Evolutionary conservation across 306 rosid species (phyloP).

Genomic region (Rosa chinensis): DNA sequence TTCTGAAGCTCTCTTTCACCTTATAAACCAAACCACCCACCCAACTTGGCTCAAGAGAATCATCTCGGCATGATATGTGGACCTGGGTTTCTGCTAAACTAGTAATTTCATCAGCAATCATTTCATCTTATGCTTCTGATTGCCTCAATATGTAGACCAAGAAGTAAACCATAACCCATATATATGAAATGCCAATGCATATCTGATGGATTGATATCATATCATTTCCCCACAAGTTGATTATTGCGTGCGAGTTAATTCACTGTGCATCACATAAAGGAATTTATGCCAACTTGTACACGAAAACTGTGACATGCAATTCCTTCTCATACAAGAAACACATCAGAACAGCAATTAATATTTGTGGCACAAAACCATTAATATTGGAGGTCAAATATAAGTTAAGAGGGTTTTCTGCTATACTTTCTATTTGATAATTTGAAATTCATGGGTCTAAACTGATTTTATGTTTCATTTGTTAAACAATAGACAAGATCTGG

Average conservation of each 20-base stretch:
- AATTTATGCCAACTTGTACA: neutral
- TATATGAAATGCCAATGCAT: neutral
- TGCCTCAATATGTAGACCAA: neutral
- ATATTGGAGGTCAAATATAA: neutral
- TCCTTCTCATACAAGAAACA: conserved; percentile 1
- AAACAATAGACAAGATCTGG: neutral
- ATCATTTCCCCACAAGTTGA: neutral
- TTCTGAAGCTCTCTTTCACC: neutral
- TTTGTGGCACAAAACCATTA: neutral
- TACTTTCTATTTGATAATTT: neutral
- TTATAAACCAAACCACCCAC: neutral
- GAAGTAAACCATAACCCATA: neutral
- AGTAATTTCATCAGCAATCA: neutral
- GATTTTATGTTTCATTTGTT: neutral
- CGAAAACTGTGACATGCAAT: conserved; percentile 1
- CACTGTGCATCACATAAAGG: neutral
- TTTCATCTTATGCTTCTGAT: neutral
- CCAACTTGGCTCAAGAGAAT: neutral
- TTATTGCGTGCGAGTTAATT: neutral
- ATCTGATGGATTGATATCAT: neutral
- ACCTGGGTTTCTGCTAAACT: neutral
- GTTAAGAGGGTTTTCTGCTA: neutral
- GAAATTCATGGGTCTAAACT: neutral
- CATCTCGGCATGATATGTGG: conserved; percentile 4
- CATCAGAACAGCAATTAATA: neutral